phyloP scores from a whole-genome alignment of 306 rosid species.

The Prosopis cineraria region DNA sequence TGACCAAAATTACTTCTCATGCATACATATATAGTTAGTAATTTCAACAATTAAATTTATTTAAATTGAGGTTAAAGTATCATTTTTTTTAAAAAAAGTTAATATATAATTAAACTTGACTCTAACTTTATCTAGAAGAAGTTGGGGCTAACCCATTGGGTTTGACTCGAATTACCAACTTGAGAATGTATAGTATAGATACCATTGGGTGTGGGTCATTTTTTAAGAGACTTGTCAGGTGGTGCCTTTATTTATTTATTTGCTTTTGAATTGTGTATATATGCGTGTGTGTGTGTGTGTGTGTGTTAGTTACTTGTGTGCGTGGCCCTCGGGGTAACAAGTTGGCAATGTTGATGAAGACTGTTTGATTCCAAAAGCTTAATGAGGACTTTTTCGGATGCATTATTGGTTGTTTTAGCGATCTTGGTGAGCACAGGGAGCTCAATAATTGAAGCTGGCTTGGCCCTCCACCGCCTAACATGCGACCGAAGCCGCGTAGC shows the following conservation, averaged over 20 bases:
- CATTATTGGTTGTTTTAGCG: constrained; percentile 24
- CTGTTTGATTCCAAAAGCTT: constrained; percentile 30
- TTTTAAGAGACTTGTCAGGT: not conserved
- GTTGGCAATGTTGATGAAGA: constrained; percentile 22
- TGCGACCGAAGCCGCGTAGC: constrained; percentile 37
- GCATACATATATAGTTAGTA: no score
- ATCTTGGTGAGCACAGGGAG: not conserved
- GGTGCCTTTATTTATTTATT: not conserved
- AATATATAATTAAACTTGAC: no score
- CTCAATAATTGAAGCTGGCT: constrained; percentile 37
- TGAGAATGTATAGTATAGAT: not conserved
- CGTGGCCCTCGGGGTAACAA: constrained; percentile 10
- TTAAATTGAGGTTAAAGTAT: no score
- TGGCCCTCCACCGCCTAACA: constrained; percentile 16
- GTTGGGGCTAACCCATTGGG: no score
- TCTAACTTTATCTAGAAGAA: no score
- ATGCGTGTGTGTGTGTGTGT: not conserved
- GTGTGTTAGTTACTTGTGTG: no score
- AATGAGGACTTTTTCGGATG: constrained; percentile 4
- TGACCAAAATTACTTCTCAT: no score
- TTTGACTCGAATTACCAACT: no score
- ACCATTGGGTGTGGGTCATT: constrained; percentile 21
- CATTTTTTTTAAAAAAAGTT: no score
- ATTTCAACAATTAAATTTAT: no score
- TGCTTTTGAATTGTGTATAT: not conserved